A percentile compares a stretch with the other conserved stretches of the same genome.
phyloP scores from a whole-genome alignment of 1,139 yeast genomes.

The Candida tetrigidarum region DNA sequence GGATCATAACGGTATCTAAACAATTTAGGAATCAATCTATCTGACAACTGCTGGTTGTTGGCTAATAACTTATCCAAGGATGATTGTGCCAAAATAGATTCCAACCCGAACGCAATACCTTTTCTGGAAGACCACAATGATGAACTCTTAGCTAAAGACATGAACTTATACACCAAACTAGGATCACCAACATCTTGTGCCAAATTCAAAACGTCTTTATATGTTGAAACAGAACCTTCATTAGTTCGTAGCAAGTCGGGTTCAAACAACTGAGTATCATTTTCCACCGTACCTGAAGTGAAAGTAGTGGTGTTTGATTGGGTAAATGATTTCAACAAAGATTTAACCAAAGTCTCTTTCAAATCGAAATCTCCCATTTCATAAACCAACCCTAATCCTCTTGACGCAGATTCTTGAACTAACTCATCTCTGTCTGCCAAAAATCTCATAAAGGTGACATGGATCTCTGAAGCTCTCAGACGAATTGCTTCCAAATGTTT shows the following conservation, averaged over 20 bases:
- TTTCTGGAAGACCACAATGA: slow-evolving; percentile 92
- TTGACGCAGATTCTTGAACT: slow-evolving; percentile 88
- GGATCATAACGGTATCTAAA: slow-evolving; percentile 90
- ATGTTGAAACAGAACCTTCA: slow-evolving; percentile 87
- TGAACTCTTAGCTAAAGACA: slow-evolving; percentile 89
- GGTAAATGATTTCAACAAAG: slow-evolving; percentile 79
- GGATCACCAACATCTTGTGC: slow-evolving; percentile 98
- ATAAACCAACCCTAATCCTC: slow-evolving; percentile 83
- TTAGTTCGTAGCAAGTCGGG: slow-evolving; percentile 79
- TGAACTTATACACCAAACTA: slow-evolving; percentile 87
- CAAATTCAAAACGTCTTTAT: slow-evolving; percentile 78
- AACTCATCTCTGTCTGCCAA: slow-evolving; percentile 81
- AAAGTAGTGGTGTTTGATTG: slow-evolving; percentile 60
- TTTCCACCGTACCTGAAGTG: slow-evolving; percentile 71
- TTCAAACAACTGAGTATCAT: slow-evolving; percentile 85
- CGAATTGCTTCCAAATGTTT: slow-evolving; percentile 50
- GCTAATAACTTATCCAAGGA: slow-evolving; percentile 67
- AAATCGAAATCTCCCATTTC: slow-evolving; percentile 74
- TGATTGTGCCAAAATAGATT: slow-evolving; percentile 80
- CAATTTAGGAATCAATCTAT: slow-evolving; percentile 75
- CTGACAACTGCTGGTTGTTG: slow-evolving; percentile 57
- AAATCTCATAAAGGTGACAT: slow-evolving; percentile 72
- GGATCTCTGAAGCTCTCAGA: slow-evolving; percentile 58
- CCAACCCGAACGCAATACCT: slow-evolving; percentile 93
- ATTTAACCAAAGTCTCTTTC: slow-evolving; percentile 74